Conservation (phyloP, 441 rosid species). For the Biscutella auriculata region DNA sequence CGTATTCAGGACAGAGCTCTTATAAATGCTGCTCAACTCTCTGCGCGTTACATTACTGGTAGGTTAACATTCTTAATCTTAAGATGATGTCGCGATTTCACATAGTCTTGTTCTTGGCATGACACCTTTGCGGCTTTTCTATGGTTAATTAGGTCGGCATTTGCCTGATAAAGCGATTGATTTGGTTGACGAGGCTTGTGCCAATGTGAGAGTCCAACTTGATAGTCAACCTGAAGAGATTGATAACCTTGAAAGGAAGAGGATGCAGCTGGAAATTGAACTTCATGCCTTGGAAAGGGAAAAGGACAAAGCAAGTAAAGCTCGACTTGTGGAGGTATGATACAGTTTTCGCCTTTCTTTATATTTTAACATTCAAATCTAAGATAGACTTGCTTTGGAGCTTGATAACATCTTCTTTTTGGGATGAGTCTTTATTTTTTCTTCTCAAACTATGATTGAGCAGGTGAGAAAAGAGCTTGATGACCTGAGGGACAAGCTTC, state of each 20-base stretch:
- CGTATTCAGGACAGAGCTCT: slow-evolving; percentile 76
- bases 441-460: background rate
- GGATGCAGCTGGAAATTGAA: slow-evolving; percentile 81
- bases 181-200: slow-evolving; percentile 82
- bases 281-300: slow-evolving; percentile 87
- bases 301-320: slow-evolving; percentile 91
- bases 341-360: background rate
- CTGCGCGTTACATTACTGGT: slow-evolving; percentile 84
- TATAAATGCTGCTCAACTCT: slow-evolving; percentile 70
- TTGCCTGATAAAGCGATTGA: slow-evolving; percentile 93
- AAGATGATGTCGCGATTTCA: background rate
- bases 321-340: slow-evolving; percentile 70
- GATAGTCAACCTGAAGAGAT: slow-evolving; percentile 96
- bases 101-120: background rate
- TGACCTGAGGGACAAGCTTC: slow-evolving; percentile 83
- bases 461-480: slow-evolving; percentile 86
- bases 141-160: slow-evolving; percentile 50
- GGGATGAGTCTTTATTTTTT: background rate
- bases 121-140: background rate
- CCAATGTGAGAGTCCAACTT: slow-evolving; percentile 82
- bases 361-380: background rate
- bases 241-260: slow-evolving; percentile 73
- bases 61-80: background rate
- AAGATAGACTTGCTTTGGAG: background rate
- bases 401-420: background rate